Base-by-base conservation (phyloP, 2,329 filamentous ascomycete species). In the Claviceps fusiformis region DNA sequence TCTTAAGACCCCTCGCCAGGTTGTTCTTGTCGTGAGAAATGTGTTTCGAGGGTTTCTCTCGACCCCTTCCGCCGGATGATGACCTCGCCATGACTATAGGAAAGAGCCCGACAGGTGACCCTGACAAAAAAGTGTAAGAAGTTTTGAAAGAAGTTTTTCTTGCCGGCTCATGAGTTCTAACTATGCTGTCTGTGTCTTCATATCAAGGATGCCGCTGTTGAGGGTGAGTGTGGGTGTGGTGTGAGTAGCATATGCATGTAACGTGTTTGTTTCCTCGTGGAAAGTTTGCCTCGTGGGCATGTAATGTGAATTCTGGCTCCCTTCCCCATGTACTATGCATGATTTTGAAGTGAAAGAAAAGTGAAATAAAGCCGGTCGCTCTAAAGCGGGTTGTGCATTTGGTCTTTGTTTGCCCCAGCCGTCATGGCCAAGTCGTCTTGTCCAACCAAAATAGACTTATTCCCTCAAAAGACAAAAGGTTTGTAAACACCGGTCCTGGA, bases 1-100 rank as follows among this genome's bases (percentile, higher is more conserved):
- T 47, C 13, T 31, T 54, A 17, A 15, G 24, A 4, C 27, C 48
- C 17, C 29, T 55, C 24, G 29, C 49, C 19, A n/a, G 43, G 10
- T 15, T n/a, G 9, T 52, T 54, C 60, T 63, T 37, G 63, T 65
- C 52, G 66, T 66, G 37, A 64, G 65, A 35, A 64, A 62, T 39
- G 35, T 13, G 2, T 19, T 57, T 55, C 19, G 59, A 62, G 41
- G 43, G 19, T 24, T 50, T 41, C 17, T 53, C 45, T 37, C 31
- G 45, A 13, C 29, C 27, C 48, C 39, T 52, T 29, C 45, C 55
- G 50, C 39, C 41, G 10, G 48, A 51, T 15, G 55, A 53, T 27
- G 37, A 39, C 39, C 27, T 54, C 24, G 24, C 11, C 52, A 54
- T 54, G 37, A 13, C 19, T 17, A 8, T 47, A 17, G 37, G n/a